A percentile compares a stretch with the other conserved stretches of the same genome.
Conservation (phyloP, 106 monocot species). For the Gastrodia elata region DNA sequence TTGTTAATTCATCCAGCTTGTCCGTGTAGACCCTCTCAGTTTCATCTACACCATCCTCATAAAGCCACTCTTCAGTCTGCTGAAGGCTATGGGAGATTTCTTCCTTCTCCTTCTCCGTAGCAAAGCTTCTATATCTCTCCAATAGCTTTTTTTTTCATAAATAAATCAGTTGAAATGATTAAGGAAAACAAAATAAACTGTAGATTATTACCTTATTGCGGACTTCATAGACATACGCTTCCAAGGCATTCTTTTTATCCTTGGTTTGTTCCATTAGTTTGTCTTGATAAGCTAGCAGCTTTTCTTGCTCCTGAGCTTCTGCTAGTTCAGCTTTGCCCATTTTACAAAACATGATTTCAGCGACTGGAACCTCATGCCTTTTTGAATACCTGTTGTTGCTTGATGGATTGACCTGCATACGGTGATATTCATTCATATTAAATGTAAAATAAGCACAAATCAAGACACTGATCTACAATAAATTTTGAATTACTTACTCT, state of each 20-base stretch:
- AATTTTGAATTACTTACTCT: not conserved
- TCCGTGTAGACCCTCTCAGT: conserved; percentile 52
- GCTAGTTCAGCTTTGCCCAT: conserved; percentile 32
- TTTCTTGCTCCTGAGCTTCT: conserved; percentile 54
- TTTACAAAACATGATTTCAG: conserved; percentile 46
- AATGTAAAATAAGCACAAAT: not conserved
- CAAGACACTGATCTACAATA: not conserved
- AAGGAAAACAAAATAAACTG: not conserved
- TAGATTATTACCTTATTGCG: conserved; percentile 66
- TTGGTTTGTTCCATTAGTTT: conserved; percentile 73
- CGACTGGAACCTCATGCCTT: conserved; percentile 46
- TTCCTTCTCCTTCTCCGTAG: conserved; percentile 65
- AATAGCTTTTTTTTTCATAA: conserved; percentile 47
- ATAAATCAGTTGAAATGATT: not conserved
- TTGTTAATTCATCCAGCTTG: conserved; percentile 73
- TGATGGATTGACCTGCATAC: conserved; percentile 17
- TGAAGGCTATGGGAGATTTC: conserved; percentile 54
- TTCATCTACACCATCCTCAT: conserved; percentile 94
- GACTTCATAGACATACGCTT: conserved; percentile 79
- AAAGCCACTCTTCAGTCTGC: conserved; percentile 92
- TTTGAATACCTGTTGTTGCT: conserved; percentile 16
- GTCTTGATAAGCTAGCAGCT: conserved; percentile 54
- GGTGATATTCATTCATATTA: not conserved
- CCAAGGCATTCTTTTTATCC: conserved; percentile 78
- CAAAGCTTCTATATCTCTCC: conserved; percentile 79